These are phyloP conservation scores for Orbilia ellipsospora DNA, from an alignment of 2,329 filamentous ascomycete species.

Conservation along the genomic window DNA sequence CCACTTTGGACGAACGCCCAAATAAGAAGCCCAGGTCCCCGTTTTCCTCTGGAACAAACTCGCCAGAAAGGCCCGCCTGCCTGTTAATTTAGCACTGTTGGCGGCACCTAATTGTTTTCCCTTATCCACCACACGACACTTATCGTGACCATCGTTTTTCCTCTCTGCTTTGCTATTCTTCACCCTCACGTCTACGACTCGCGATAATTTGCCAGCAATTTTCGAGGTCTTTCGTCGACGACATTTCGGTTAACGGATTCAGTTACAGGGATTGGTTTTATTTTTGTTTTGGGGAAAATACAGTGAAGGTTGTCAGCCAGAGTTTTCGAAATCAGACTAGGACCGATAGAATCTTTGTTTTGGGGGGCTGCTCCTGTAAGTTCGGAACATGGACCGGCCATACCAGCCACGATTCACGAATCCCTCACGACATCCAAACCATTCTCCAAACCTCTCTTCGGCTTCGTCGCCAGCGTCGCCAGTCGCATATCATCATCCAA, in stretches of 20 bases:
- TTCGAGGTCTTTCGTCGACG: conserved; percentile 27
- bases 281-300: conserved; percentile 20
- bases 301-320: conserved; percentile 34
- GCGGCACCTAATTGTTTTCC: conserved; percentile 45
- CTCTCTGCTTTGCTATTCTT: conserved; percentile 27
- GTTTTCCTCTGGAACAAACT: conserved; percentile 52
- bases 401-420: conserved; percentile 54
- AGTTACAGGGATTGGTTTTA: conserved; percentile 17
- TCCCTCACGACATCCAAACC: conserved; percentile 46
- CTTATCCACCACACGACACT: conserved; percentile 55
- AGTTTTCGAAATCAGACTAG: conserved; percentile 26
- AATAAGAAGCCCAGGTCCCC: conserved; percentile 55
- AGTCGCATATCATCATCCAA: conserved; percentile 44
- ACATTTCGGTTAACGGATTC: conserved; percentile 23
- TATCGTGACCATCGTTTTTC: conserved; percentile 39
- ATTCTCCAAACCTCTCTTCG: conserved; percentile 53
- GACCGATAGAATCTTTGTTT: conserved; percentile 31
- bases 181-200: conserved; percentile 7
- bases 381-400: conserved; percentile 54
- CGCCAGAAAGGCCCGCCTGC: conserved; percentile 49
- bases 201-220: neutral
- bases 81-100: conserved; percentile 42
- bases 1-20: conserved; percentile 52
- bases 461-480: conserved; percentile 52
- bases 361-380: neutral